Evolutionary conservation across 768 basidiomycete genomes (phyloP).

Genomic region (Scleroderma citrinum): DNA sequence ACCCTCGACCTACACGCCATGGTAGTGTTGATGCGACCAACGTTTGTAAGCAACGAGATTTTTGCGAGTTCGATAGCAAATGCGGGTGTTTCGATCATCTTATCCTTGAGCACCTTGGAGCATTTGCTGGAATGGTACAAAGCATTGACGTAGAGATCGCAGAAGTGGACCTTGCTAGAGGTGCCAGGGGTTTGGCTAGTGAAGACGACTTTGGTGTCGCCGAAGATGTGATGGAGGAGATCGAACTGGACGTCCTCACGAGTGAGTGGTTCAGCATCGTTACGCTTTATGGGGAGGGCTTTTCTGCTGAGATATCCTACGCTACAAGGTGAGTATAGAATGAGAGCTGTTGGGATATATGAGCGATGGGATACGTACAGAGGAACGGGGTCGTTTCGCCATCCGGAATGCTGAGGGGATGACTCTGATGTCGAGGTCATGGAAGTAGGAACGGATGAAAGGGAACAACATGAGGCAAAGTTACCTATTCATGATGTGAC

Average conservation of each 20-base stretch:
- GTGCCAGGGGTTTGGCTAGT: slow-evolving; percentile 53
- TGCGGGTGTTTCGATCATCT: slow-evolving; percentile 76
- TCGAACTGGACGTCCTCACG: slow-evolving; percentile 85
- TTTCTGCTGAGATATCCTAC: slow-evolving; percentile 55
- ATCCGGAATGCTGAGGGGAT: slow-evolving; percentile 27
- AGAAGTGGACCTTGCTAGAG: slow-evolving; percentile 59
- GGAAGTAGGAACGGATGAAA: slow-evolving; percentile 27
- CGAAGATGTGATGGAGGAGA: slow-evolving; percentile 75
- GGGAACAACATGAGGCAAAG: slow-evolving; percentile 26
- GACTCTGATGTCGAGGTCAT: slow-evolving; percentile 43
- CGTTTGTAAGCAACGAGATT: slow-evolving; percentile 80
- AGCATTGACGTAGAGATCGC: slow-evolving; percentile 78
- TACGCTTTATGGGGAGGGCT: slow-evolving; percentile 74
- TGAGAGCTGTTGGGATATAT: background rate
- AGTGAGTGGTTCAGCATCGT: slow-evolving; percentile 77
- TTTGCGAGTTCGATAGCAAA: slow-evolving; percentile 79
- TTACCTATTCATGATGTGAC: slow-evolving; percentile 16
- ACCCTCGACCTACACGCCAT: slow-evolving; percentile 62
- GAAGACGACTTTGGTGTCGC: slow-evolving; percentile 61
- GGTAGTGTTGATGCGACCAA: slow-evolving; percentile 88
- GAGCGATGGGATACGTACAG: slow-evolving; percentile 36
- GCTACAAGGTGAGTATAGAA: slow-evolving; percentile 22
- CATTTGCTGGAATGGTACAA: slow-evolving; percentile 77
- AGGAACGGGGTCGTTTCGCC: slow-evolving; percentile 46
- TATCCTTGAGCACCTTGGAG: slow-evolving; percentile 83